Evolutionary conservation across 495 filamentous ascomycete genomes (phyloP), one percentile per base, ranked within the genome.

Genomic region (Ramalina peruviana): DNA sequence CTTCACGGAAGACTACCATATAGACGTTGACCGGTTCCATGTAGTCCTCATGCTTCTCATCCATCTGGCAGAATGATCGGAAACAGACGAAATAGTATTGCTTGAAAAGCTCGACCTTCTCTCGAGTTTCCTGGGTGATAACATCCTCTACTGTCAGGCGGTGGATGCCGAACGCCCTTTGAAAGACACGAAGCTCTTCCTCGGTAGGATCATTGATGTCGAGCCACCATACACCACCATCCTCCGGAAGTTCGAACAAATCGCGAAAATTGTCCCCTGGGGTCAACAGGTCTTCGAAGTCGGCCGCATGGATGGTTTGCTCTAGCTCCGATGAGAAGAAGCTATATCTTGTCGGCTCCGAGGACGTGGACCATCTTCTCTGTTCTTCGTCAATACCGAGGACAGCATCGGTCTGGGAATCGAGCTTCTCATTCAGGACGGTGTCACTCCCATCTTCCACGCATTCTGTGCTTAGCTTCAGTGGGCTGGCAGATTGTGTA

Each of bases 11-110:
- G 16, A 98, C 92, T 12, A 97, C 81, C 57, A 94, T 89, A 58
- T 97, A 98, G 53, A 94, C 81, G 64, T 96, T 94, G 62, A 94
- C 83, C 0, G 93, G 90, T 48, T 94, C 85, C 60, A 92, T 76
- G 49, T 79, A 85, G 51, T 81, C 65, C 57, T 95, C 89, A 53
- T 72, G 81, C 6, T 75, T 74, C 53, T 83, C 81, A 57, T 93
- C 88, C 55, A 80, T 68, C 52, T 88, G 86, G 52, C 75, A 83
- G 65, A 96, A 98, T 1, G 87, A 93, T 26, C 90, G 81, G 75
- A 97, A 98, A 62, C 85, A 94, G 46, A 94, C 87, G 59, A 98
- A 94, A 61, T 98, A 98, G 70, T 98, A 98, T 42, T 86, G 82
- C 25, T 86, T 83, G 68, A 98, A 98, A 30, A 98, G 79, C 63